Evolutionary conservation across 768 basidiomycete genomes (phyloP).

Genomic region (Chlorophyllum brunneum): DNA sequence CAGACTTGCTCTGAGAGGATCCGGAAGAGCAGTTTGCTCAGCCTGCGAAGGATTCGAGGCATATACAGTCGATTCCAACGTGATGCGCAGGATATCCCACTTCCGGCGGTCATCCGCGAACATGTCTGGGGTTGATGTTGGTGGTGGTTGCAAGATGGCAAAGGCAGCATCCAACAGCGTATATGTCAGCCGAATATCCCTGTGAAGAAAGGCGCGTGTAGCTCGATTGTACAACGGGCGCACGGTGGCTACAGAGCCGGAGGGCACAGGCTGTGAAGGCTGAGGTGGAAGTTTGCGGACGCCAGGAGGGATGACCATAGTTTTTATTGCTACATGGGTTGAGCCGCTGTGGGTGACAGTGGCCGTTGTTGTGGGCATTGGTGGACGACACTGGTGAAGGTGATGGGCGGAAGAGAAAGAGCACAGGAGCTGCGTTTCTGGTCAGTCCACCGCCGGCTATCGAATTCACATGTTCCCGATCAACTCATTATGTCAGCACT

Average conservation of each 20-base stretch:
- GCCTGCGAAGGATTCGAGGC: constrained; percentile 42
- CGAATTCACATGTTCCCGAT: constrained; percentile 15
- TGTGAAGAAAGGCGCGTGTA: constrained; percentile 73
- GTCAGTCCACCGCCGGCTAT: constrained; percentile 6
- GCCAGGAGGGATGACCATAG: constrained; percentile 8
- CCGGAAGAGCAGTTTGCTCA: constrained; percentile 40
- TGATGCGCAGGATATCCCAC: constrained; percentile 87
- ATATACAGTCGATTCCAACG: constrained; percentile 73
- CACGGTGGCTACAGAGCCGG: constrained; percentile 42
- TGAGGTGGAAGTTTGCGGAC: background rate
- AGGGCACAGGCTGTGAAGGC: background rate
- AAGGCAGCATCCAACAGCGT: constrained; percentile 69
- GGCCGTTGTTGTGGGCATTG: constrained; percentile 17
- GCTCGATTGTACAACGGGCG: constrained; percentile 75
- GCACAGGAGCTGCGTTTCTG: background rate
- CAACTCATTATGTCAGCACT: constrained; percentile 10
- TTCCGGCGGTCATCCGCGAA: constrained; percentile 61
- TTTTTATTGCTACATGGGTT: constrained; percentile 6
- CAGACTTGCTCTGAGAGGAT: constrained; percentile 47
- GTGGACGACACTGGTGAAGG: background rate
- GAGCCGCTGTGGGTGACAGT: constrained; percentile 14
- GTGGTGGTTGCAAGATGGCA: constrained; percentile 45
- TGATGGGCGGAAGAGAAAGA: background rate
- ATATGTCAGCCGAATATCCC: constrained; percentile 63
- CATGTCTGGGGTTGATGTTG: constrained; percentile 27